phyloP scores from a whole-genome alignment of 202 grass and related monocot genomes.

The Miscanthus sacchariflorus region DNA sequence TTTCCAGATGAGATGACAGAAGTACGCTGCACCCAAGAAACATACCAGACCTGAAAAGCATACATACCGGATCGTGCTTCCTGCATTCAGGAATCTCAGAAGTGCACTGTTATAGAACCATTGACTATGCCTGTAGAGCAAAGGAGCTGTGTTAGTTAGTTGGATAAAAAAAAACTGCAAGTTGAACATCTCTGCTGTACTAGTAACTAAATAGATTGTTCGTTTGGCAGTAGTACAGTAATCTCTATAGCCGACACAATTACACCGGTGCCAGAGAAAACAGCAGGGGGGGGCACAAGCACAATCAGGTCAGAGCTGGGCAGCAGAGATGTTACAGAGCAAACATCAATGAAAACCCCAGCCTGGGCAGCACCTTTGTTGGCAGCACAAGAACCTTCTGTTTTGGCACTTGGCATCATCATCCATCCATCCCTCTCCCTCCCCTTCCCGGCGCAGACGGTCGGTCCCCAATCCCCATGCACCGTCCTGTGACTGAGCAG shows the following conservation, averaged over 20 bases:
- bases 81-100: constrained; percentile 17
- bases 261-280: neutral
- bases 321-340: constrained; percentile 25
- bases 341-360: constrained; percentile 10
- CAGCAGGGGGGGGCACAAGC: neutral
- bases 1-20: constrained; percentile 11
- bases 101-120: neutral
- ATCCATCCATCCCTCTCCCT: neutral
- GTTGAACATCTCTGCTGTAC: constrained; percentile 5
- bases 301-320: constrained; percentile 3
- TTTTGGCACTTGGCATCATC: constrained; percentile 46
- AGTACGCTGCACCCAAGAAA: constrained; percentile 32
- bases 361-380: neutral
- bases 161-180: neutral
- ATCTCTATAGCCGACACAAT: constrained; percentile 26
- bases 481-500: constrained; percentile 1
- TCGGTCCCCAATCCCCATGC: neutral
- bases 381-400: constrained; percentile 49
- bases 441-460: neutral
- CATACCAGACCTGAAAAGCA: constrained; percentile 35
- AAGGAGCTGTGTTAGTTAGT: neutral
- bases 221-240: constrained; percentile 10
- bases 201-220: neutral
- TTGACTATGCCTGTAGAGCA: constrained; percentile 13
- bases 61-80: constrained; percentile 26